Base-by-base conservation (phyloP, 2,329 filamentous ascomycete species). In the Penicillium palitans region DNA sequence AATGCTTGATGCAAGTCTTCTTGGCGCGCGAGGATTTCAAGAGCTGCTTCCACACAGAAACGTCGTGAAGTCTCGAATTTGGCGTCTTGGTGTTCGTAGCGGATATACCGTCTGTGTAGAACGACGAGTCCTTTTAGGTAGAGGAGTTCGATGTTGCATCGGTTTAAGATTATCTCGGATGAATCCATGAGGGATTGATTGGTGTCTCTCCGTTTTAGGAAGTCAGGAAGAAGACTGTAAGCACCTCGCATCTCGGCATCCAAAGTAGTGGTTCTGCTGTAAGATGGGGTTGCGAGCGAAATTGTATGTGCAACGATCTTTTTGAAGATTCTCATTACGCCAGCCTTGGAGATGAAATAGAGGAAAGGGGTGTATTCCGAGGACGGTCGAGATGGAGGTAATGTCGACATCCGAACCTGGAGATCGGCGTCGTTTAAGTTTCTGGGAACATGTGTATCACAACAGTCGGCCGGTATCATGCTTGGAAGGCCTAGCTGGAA, bases 401-500 rank as follows among this genome's bases (percentile, higher is more conserved):
- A 67, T 21, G 74, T 73, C 3, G 66, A 66, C 10, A 75, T 77
- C 49, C 80, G 68, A 61, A 82, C 78, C 57, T 78, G 74, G 57
- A 88, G 84, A 62, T 88, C 85, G 1, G 80, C 77, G 67, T 88
- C 85, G 29, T 79, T 69, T n/a, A 88, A 68, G 66, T 88, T 87
- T 10, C 78, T 74, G 4, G 85, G 85, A 21, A 80, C 67, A 2
- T 70, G 64, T 0, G 83, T 85, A 64, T 89, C 86, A 44, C 79
- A 82, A 51, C 86, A 81, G 50, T 84, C 81, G 17, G 80, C 77
- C 50, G 82, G 76, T 44, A 87, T 78, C 78, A 85, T 83, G 61
- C 80, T 80, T 1, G 86, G 86, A 25, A 89, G 73, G 2, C 86
- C 87, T 63, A 88, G 78, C 61, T 88, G 84, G 66, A 86, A 86